Evolutionary conservation across 2,329 filamentous ascomycete species (phyloP).

Genomic region (Penicillium hordei): DNA sequence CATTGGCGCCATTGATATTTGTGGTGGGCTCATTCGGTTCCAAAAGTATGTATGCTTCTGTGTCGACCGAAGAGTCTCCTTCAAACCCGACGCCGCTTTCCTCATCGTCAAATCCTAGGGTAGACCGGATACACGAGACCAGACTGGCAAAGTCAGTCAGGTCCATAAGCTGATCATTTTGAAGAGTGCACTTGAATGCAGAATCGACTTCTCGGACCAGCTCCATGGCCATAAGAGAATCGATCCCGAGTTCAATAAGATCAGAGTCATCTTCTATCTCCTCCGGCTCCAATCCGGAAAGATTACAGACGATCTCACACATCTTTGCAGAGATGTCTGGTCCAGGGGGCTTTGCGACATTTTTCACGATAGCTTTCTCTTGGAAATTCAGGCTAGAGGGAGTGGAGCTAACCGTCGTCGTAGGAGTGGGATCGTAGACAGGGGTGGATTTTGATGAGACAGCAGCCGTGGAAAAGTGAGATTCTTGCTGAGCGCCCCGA

Average conservation of each 20-base stretch:
- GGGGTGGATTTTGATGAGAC: background rate
- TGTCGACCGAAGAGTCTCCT: too few species aligned
- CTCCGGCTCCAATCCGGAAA: too few species aligned
- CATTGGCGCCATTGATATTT: too few species aligned
- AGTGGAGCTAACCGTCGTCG: background rate
- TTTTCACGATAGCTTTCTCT: background rate
- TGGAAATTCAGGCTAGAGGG: background rate
- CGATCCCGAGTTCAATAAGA: conserved; percentile 50
- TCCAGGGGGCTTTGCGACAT: conserved; percentile 25
- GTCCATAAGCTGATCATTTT: conserved; percentile 29
- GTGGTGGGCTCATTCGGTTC: too few species aligned
- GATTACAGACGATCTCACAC: too few species aligned
- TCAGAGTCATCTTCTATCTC: conserved; percentile 40
- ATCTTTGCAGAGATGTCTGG: conserved; percentile 27
- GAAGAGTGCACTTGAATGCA: conserved; percentile 37
- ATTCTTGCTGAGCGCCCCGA: background rate
- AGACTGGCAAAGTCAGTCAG: conserved; percentile 33
- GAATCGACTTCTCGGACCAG: conserved; percentile 45
- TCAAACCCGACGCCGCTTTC: too few species aligned
- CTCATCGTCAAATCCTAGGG: too few species aligned
- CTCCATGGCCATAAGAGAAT: conserved; percentile 54
- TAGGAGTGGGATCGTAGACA: background rate
- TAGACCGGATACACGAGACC: background rate
- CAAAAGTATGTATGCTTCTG: too few species aligned
- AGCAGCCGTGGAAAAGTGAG: background rate